phyloP scores from a whole-genome alignment of 345 rosid genomes.

The Alliaria petiolata region DNA sequence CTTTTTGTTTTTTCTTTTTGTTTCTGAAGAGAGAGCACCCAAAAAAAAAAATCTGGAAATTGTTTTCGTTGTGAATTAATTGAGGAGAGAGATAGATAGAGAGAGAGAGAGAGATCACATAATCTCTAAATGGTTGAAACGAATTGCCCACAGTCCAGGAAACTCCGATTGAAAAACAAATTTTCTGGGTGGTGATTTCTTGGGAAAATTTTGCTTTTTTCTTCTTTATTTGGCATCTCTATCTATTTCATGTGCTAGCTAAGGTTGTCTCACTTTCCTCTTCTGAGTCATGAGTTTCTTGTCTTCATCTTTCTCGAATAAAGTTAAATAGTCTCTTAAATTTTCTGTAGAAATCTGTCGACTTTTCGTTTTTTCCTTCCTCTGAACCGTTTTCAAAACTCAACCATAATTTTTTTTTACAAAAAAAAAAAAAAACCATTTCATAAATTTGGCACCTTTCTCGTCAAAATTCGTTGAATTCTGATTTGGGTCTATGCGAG shows the following conservation, averaged over 20 bases:
- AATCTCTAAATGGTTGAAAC: constrained; percentile 43
- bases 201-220: background rate
- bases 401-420: no score
- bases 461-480: background rate
- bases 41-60: background rate
- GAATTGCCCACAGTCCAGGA: constrained; percentile 48
- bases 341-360: background rate
- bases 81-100: constrained; percentile 20
- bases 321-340: constrained; percentile 20
- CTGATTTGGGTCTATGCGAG: background rate
- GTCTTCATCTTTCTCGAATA: constrained; percentile 34
- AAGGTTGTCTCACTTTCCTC: constrained; percentile 34
- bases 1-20: background rate
- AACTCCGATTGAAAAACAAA: constrained; percentile 1
- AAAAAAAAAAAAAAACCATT: background rate
- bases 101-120: constrained; percentile 4
- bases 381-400: background rate
- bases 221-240: constrained; percentile 25
- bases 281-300: constrained; percentile 31
- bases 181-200: constrained; percentile 13
- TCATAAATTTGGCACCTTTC: background rate
- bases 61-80: constrained; percentile 20
- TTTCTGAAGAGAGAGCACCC: background rate
- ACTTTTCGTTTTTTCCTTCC: constrained; percentile 6
- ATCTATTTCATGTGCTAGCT: constrained; percentile 28